A percentile compares a stretch with the other conserved stretches of the same genome.
These are phyloP conservation scores for Fusarium anthophilum DNA, from an alignment of 2,329 filamentous ascomycete species.

Conservation along the genomic window DNA sequence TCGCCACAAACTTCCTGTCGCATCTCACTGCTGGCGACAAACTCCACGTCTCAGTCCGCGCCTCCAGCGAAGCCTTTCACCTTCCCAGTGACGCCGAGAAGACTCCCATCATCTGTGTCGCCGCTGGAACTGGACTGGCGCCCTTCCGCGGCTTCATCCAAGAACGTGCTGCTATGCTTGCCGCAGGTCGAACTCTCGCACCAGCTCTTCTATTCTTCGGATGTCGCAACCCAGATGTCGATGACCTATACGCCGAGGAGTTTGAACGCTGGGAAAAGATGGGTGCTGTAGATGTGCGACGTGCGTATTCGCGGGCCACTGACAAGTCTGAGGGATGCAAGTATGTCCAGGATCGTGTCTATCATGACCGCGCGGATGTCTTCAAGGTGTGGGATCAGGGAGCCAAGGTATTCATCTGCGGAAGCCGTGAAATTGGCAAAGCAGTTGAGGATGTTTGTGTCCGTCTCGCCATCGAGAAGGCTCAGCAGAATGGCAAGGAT, in stretches of 20 bases:
- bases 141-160: constrained; percentile 72
- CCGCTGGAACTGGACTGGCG: constrained; percentile 65
- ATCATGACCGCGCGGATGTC: constrained; percentile 49
- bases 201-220: constrained; percentile 73
- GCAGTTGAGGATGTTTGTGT: constrained; percentile 55
- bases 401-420: constrained; percentile 72
- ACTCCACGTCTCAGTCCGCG: constrained; percentile 60
- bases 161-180: constrained; percentile 64
- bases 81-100: constrained; percentile 56
- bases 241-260: constrained; percentile 69
- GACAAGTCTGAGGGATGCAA: constrained; percentile 58
- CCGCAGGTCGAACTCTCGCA: constrained; percentile 62
- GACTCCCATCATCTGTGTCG: constrained; percentile 62
- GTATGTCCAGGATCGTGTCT: constrained; percentile 59
- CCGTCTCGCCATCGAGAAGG: constrained; percentile 47
- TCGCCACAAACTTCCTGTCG: constrained; percentile 69
- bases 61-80: constrained; percentile 58
- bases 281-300: constrained; percentile 62
- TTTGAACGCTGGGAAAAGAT: constrained; percentile 65
- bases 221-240: constrained; percentile 63
- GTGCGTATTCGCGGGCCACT: constrained; percentile 60
- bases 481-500: constrained; percentile 43
- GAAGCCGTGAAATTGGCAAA: constrained; percentile 61
- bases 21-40: constrained; percentile 55
- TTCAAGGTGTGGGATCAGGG: constrained; percentile 52